phyloP scores from a whole-genome alignment of 805 yeast species.

The Maudiozyma pseudohumilis region DNA sequence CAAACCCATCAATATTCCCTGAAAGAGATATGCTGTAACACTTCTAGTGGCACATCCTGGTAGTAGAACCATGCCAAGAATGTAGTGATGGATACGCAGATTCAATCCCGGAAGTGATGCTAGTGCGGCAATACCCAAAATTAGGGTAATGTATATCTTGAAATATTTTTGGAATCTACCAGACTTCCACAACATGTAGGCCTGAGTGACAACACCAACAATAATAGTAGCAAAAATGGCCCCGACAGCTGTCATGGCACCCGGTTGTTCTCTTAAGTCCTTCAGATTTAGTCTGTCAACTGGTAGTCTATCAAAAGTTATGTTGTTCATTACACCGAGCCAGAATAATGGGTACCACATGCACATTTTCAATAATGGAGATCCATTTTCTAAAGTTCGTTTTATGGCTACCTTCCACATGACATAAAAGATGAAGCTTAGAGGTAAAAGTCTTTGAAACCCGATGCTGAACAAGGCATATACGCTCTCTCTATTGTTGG shows the following conservation, averaged over 20 bases:
- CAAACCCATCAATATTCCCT: conserved; percentile 76
- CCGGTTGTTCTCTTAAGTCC: conserved; percentile 69
- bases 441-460: conserved; percentile 64
- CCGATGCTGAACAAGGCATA: conserved; percentile 62
- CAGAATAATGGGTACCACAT: conserved; percentile 75
- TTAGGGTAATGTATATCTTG: conserved; percentile 39
- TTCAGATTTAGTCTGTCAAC: conserved; percentile 68
- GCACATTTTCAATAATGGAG: conserved; percentile 31
- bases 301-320: conserved; percentile 82
- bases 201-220: conserved; percentile 58
- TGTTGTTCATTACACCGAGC: conserved; percentile 76
- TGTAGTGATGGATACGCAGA: conserved; percentile 72
- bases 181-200: conserved; percentile 68
- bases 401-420: conserved; percentile 51
- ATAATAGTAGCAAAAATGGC: conserved; percentile 40
- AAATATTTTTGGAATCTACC: conserved; percentile 57
- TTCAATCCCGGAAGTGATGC: conserved; percentile 55
- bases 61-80: conserved; percentile 62
- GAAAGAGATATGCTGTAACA: conserved; percentile 58
- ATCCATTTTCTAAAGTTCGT: conserved; percentile 39
- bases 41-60: conserved; percentile 82
- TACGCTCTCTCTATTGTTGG: conserved; percentile 39
- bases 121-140: conserved; percentile 36
- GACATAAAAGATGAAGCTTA: conserved; percentile 58
- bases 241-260: conserved; percentile 57